A percentile compares a stretch with the other conserved stretches of the same genome.
Conservation (phyloP, 163 green algal genomes). For the Scenedesmus sp. region DNA sequence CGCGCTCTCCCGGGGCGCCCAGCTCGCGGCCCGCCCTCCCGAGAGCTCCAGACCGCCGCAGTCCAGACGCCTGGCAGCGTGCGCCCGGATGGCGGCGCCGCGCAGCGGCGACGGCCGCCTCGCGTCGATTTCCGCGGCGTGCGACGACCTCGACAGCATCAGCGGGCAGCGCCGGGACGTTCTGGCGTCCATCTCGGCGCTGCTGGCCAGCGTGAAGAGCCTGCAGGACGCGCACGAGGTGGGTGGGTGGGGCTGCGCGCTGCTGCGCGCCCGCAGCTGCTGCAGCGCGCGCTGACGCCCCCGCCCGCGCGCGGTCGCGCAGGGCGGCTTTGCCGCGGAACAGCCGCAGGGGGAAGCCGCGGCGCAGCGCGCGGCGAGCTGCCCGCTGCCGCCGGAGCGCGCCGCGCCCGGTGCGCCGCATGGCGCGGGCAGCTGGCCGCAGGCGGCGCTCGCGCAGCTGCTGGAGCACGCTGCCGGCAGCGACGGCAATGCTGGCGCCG, state of each 20-base stretch:
- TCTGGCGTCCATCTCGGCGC: constrained; percentile 25
- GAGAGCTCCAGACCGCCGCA: too few species aligned
- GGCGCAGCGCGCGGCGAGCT: too few species aligned
- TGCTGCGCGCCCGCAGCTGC: neutral
- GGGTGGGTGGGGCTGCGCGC: neutral
- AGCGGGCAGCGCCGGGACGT: constrained; percentile 6
- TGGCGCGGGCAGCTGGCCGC: constrained; percentile 7
- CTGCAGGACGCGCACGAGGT: constrained; percentile 11
- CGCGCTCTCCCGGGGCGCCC: too few species aligned
- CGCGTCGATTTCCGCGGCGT: too few species aligned
- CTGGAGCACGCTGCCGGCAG: constrained; percentile 14
- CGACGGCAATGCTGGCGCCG: constrained; percentile 5
- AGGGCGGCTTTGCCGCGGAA: neutral
- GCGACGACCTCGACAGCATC: too few species aligned
- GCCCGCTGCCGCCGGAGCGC: too few species aligned
- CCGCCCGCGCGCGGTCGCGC: too few species aligned
- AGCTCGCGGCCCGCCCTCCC: too few species aligned
- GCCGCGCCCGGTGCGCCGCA: too few species aligned
- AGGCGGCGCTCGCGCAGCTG: constrained; percentile 12
- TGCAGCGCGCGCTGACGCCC: neutral
- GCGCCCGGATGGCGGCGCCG: too few species aligned
- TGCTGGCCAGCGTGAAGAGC: constrained; percentile 26
- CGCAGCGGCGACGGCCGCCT: too few species aligned
- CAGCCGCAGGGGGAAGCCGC: neutral
- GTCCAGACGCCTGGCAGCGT: too few species aligned